phyloP scores from a whole-genome alignment of 305 asterid genomes.

The Fraxinus velutina region DNA sequence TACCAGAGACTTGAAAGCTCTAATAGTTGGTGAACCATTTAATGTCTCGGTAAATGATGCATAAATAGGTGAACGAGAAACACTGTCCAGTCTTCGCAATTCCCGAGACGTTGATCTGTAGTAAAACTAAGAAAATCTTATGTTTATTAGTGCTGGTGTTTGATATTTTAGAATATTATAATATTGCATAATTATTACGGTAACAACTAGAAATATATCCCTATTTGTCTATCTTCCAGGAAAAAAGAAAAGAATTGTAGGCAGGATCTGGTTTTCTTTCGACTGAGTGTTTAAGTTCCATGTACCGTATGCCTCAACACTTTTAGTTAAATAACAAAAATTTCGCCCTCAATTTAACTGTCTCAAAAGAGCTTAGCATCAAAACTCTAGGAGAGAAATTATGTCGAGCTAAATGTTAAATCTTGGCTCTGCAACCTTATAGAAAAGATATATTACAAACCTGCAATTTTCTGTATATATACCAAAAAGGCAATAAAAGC shows the following conservation, averaged over 20 bases:
- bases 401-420: background rate
- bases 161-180: background rate
- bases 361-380: background rate
- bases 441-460: constrained; percentile 33
- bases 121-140: constrained; percentile 53
- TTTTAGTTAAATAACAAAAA: background rate
- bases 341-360: background rate
- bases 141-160: constrained; percentile 27
- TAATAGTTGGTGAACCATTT: constrained; percentile 87
- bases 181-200: background rate
- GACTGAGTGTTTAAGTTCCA: background rate
- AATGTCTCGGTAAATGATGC: constrained; percentile 91
- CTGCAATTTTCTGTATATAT: constrained; percentile 78
- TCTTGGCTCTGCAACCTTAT: background rate
- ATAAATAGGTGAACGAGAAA: constrained; percentile 93
- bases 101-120: constrained; percentile 97
- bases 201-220: background rate
- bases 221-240: background rate
- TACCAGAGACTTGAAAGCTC: constrained; percentile 83
- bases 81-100: constrained; percentile 91
- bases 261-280: background rate
- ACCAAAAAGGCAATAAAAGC: constrained; percentile 85
- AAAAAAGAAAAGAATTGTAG: background rate
- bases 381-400: background rate
- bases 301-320: background rate